These are phyloP conservation scores for Chaetomium olivaceum DNA, from an alignment of 2,329 filamentous ascomycete genomes.

Conservation along the genomic window DNA sequence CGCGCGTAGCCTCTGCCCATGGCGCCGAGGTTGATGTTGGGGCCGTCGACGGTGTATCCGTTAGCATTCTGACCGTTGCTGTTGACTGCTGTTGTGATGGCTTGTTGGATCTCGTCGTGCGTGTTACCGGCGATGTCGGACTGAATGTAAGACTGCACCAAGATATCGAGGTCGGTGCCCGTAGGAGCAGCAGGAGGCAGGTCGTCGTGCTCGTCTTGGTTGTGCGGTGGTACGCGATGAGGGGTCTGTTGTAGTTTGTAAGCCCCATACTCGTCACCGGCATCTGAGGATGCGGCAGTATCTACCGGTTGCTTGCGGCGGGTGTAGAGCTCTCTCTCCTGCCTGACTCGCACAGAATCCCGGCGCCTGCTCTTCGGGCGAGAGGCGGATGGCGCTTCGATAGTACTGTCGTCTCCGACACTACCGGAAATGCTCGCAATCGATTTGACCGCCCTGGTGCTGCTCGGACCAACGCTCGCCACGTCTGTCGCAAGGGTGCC, in stretches of 20 bases:
- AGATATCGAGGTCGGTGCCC: slow-evolving; percentile 76
- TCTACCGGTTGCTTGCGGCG: slow-evolving; percentile 67
- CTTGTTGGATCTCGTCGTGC: slow-evolving; percentile 74
- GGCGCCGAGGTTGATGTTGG: slow-evolving; percentile 55
- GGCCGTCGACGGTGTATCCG: slow-evolving; percentile 47
- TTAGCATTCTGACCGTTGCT: slow-evolving; percentile 67
- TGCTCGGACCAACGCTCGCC: slow-evolving; percentile 76
- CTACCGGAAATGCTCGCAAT: slow-evolving; percentile 80
- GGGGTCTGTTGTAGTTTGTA: slow-evolving; percentile 52
- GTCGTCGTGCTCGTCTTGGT: slow-evolving; percentile 69
- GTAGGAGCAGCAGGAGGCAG: slow-evolving; percentile 59
- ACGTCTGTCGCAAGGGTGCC: slow-evolving; percentile 56
- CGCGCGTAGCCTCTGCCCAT: slow-evolving; percentile 81
- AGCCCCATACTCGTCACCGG: slow-evolving; percentile 52
- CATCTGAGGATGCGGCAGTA: slow-evolving; percentile 64
- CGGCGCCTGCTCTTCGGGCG: slow-evolving; percentile 70
- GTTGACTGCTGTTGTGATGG: slow-evolving; percentile 62
- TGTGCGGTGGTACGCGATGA: slow-evolving; percentile 53
- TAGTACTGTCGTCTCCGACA: slow-evolving; percentile 65
- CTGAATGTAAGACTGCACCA: slow-evolving; percentile 72
- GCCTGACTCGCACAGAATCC: slow-evolving; percentile 79
- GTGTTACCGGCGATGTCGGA: slow-evolving; percentile 77
- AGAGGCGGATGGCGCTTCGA: slow-evolving; percentile 59
- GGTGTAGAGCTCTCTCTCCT: slow-evolving; percentile 89
- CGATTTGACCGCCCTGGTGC: slow-evolving; percentile 84